These are phyloP conservation scores for Leccinum boreale DNA, from an alignment of 768 basidiomycete genomes.

Conservation along the genomic window DNA sequence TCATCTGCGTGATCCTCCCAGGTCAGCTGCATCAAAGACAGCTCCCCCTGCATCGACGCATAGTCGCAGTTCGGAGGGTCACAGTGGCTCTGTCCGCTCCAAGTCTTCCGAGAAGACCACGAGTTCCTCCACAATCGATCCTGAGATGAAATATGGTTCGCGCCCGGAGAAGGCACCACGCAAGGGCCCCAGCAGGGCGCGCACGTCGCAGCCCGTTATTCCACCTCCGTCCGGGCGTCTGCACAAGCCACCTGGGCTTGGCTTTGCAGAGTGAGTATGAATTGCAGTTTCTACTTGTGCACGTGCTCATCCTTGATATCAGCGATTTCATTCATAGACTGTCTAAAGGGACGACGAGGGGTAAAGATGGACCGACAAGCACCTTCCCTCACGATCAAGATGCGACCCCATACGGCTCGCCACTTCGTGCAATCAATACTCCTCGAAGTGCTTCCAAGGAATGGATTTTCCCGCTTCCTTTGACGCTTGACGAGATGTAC, in stretches of 20 bases:
- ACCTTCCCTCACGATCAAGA: conserved; percentile 13
- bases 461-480: conserved; percentile 63
- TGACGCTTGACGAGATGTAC: conserved; percentile 63
- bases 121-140: conserved; percentile 1
- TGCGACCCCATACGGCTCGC: conserved; percentile 31
- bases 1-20: conserved; percentile 18
- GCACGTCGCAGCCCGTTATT: conserved; percentile 26
- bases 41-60: conserved; percentile 9
- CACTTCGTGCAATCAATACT: conserved; percentile 39
- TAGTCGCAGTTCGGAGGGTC: conserved; percentile 12
- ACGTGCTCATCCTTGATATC: conserved; percentile 8
- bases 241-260: conserved; percentile 21
- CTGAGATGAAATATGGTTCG: conserved; percentile 1
- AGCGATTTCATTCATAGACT: conserved; percentile 31
- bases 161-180: conserved; percentile 13
- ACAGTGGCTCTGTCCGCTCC: conserved; percentile 6
- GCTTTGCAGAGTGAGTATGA: conserved; percentile 28
- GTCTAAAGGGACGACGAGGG: conserved; percentile 16
- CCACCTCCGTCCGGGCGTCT: conserved; percentile 25
- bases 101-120: conserved; percentile 14
- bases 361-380: background rate
- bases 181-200: conserved; percentile 12
- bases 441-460: conserved; percentile 46
- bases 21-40: conserved; percentile 8
- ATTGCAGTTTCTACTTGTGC: background rate